phyloP scores from a whole-genome alignment of 2,329 filamentous ascomycete species.

The Pezicula radicicola region DNA sequence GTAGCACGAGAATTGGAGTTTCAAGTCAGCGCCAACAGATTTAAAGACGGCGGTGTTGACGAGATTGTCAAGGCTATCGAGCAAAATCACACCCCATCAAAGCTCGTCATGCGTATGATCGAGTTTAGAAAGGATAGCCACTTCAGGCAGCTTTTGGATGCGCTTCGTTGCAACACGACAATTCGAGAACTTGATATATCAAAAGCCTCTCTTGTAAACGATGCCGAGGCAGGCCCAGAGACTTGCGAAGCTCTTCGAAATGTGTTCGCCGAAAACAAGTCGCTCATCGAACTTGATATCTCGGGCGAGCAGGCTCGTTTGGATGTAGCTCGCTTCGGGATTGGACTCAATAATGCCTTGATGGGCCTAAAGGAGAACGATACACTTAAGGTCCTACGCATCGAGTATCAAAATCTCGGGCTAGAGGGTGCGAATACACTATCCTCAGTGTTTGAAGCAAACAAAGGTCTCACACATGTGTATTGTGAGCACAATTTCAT shows the following conservation, averaged over 20 bases:
- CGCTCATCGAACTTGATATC: conserved; percentile 64
- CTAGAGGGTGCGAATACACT: conserved; percentile 67
- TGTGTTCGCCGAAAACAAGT: conserved; percentile 66
- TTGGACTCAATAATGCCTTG: conserved; percentile 64
- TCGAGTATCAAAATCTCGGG: conserved; percentile 67
- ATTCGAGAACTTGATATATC: conserved; percentile 66
- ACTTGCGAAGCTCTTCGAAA: conserved; percentile 61
- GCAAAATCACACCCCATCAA: conserved; percentile 53
- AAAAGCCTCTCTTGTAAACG: conserved; percentile 65
- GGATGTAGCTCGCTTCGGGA: conserved; percentile 67
- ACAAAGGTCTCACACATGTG: conserved; percentile 59
- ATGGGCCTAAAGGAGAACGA: conserved; percentile 62
- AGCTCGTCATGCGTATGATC: conserved; percentile 64
- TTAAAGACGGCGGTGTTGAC: conserved; percentile 44
- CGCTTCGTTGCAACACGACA: conserved; percentile 59
- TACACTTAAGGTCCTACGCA: conserved; percentile 57
- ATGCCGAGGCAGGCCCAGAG: conserved; percentile 65
- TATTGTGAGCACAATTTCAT: conserved; percentile 72
- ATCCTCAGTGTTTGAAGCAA: conserved; percentile 64
- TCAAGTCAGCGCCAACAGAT: conserved; percentile 56
- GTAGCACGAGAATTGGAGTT: conserved; percentile 57
- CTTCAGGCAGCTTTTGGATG: conserved; percentile 60
- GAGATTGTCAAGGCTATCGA: conserved; percentile 49
- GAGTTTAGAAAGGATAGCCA: conserved; percentile 45
- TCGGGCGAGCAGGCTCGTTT: conserved; percentile 69